Percentiles rank a stretch among this genome's conserved stretches.
phyloP scores from a whole-genome alignment of 495 filamentous ascomycete genomes.

The Penicillium crystallinum region DNA sequence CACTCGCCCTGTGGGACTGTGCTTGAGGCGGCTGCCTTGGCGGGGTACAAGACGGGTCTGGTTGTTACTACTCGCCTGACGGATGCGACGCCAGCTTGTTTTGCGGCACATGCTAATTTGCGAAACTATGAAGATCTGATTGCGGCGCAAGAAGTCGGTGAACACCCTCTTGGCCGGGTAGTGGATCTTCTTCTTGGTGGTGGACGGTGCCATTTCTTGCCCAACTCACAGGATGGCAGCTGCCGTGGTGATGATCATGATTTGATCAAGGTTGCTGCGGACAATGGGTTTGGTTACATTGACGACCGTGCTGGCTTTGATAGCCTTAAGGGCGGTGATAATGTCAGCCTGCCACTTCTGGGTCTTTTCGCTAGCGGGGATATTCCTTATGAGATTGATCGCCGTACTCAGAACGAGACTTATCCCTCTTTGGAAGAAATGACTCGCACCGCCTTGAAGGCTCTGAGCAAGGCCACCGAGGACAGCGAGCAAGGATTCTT shows the following conservation, averaged over 20 bases:
- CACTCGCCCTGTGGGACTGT: slow-evolving; percentile 87
- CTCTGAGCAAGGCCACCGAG: slow-evolving; percentile 75
- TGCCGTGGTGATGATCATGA: slow-evolving; percentile 73
- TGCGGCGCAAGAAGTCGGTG: slow-evolving; percentile 84
- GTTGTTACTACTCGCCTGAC: slow-evolving; percentile 95
- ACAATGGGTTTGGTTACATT: slow-evolving; percentile 78
- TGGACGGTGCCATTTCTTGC: slow-evolving; percentile 88
- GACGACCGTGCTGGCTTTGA: slow-evolving; percentile 72
- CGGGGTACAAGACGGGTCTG: slow-evolving; percentile 86
- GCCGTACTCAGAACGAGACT: slow-evolving; percentile 64
- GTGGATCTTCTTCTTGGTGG: slow-evolving; percentile 92
- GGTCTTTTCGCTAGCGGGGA: slow-evolving; percentile 81
- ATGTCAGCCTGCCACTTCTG: slow-evolving; percentile 73
- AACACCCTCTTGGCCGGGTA: slow-evolving; percentile 75
- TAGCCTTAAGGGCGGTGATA: slow-evolving; percentile 59
- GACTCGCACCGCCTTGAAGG: slow-evolving; percentile 73
- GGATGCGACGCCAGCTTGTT: slow-evolving; percentile 96
- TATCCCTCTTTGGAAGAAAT: slow-evolving; percentile 93
- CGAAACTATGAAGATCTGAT: slow-evolving; percentile 82
- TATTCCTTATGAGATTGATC: slow-evolving; percentile 90
- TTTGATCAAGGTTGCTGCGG: slow-evolving; percentile 58
- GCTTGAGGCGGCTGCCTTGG: slow-evolving; percentile 86
- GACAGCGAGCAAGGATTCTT: slow-evolving; percentile 93
- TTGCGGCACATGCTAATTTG: slow-evolving; percentile 79
- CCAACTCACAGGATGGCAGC: slow-evolving; percentile 67